Base-by-base conservation (phyloP, 2,329 filamentous ascomycete species). In the Thyridium curvatum region DNA sequence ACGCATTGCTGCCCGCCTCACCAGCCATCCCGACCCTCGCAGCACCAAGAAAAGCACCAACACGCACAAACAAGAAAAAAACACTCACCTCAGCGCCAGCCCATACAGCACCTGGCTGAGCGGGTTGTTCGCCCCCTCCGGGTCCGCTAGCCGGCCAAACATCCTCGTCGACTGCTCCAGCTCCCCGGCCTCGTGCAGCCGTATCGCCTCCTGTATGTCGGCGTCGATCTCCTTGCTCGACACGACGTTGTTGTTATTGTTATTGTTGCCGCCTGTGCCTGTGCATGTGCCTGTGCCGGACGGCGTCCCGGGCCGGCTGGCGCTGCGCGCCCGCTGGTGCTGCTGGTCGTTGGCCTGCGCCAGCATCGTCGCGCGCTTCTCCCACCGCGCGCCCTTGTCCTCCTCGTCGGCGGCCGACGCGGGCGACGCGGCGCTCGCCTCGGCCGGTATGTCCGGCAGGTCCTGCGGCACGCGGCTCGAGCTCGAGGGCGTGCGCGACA, bases 41-140 rank as follows among this genome's bases (percentile, higher is more conserved):
- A 18, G 32, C 34, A 37, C 31, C 8, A 34, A 43, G 39, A 47
- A 40, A 40, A 32, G 32, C 31, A 34, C 38, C 37, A 38, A n/a
- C n/a, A n/a, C n/a, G n/a, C n/a, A n/a, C n/a, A n/a, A n/a, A n/a
- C 37, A 36, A 39, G 26, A 31, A 35, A 38, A 32, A 41, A 26
- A 18, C 37, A 71, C 77, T 64, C 62, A 90, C 84, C 88, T 77
- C 48, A 96, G 65, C 38, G 91, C 90, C 41, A 98, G 83, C 4
- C 93, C 93, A 58, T 95, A 98, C 38, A 98, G 74, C 29, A 98
- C 93, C 65, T 98, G 91, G 53, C 88, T 93, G 47, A 98, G 72
- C 31, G 93, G 86, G 63, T 97, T 95, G 58, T 96, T 95, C 36
- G 83, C 79, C 17, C 87, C 89, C 39, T 80, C 72, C 0, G 86